Percentiles rank a stretch among this genome's conserved stretches.
Evolutionary conservation across 352 stramenopile species (phyloP).

Genomic region (Pythium angustatum): DNA sequence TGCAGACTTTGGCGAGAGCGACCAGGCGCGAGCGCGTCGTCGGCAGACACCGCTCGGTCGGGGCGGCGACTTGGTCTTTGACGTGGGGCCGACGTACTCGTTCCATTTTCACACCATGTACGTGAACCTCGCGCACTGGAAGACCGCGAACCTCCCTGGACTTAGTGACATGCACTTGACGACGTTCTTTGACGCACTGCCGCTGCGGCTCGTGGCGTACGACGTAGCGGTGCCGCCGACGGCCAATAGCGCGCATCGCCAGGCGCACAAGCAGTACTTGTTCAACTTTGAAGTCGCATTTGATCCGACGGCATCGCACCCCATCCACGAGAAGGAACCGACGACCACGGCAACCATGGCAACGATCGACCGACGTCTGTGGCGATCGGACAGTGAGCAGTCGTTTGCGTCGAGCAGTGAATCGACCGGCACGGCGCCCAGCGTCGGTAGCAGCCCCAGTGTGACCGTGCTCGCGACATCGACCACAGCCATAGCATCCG

Average conservation of each 20-base stretch:
- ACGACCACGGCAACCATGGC: too few species aligned
- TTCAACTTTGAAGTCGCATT: constrained; percentile 82
- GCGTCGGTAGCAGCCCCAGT: constrained; percentile 13
- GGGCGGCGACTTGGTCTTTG: constrained; percentile 38
- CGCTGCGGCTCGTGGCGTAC: constrained; percentile 75
- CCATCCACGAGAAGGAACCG: too few species aligned
- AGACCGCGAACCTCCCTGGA: constrained; percentile 76
- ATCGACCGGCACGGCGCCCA: constrained; percentile 16
- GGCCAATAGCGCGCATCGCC: constrained; percentile 41
- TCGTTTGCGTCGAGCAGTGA: constrained; percentile 28
- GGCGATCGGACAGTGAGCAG: constrained; percentile 28
- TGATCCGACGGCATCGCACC: constrained; percentile 26
- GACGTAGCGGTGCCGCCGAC: constrained; percentile 30
- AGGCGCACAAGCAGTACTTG: constrained; percentile 70
- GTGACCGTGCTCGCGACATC: constrained; percentile 1
- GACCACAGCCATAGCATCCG: background rate
- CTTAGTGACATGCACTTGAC: constrained; percentile 73
- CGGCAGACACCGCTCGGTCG: constrained; percentile 51
- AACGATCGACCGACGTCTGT: background rate
- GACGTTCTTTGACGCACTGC: constrained; percentile 78
- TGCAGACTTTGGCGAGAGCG: constrained; percentile 64
- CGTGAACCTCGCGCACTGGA: constrained; percentile 77
- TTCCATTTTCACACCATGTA: constrained; percentile 92
- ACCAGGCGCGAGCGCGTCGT: constrained; percentile 40
- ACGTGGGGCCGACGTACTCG: constrained; percentile 75